Evolutionary conservation across 345 rosid species (phyloP), one percentile per base, ranked within the genome.

Genomic region (Syzygium oleosum): DNA sequence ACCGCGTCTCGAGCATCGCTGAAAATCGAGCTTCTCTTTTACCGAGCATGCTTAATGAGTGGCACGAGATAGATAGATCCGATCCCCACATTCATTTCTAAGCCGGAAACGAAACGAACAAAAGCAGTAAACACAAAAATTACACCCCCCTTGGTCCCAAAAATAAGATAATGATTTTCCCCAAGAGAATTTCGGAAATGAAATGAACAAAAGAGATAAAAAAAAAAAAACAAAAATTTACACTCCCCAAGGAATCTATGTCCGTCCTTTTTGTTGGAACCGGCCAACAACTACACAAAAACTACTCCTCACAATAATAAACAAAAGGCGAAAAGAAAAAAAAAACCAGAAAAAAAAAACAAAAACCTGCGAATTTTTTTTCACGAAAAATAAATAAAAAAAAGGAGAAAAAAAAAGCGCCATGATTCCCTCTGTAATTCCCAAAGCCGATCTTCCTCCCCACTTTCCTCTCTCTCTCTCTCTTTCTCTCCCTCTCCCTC

Each of bases 361-460:
- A 73, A 5, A 38, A 38, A 10, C 1, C 12, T 3, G 10, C 3
- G 4, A 73, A 27, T n/a, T 59, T 34, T 9, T 10, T 34, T 68
- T 34, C 1, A 34, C 12, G 46, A 31, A 31, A 68, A 68, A 29
- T 9, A 55, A 79, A 34, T 38, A 31, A 46, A 23, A n/a, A 17
- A 46, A 29, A 31, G 19, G 43, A 41, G 1, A 9, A 25, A 80
- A 54, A 25, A 52, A 84, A 52, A 54, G 87, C 88, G 23, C 89
- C 87, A 87, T 87, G 90, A 90, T 92, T 93, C 68, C 17, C 91
- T 89, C 92, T 91, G 87, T 21, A n/a, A 91, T 93, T 93, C 90
- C 94, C 94, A 92, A 93, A 89, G 91, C 91, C 93, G 94, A 93
- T 93, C 88, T 87, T 84, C 91, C 85, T 23, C 85, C n/a, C 61